These are phyloP conservation scores for Citrullus amarus DNA, from an alignment of 306 rosid genomes.

Conservation along the genomic window DNA sequence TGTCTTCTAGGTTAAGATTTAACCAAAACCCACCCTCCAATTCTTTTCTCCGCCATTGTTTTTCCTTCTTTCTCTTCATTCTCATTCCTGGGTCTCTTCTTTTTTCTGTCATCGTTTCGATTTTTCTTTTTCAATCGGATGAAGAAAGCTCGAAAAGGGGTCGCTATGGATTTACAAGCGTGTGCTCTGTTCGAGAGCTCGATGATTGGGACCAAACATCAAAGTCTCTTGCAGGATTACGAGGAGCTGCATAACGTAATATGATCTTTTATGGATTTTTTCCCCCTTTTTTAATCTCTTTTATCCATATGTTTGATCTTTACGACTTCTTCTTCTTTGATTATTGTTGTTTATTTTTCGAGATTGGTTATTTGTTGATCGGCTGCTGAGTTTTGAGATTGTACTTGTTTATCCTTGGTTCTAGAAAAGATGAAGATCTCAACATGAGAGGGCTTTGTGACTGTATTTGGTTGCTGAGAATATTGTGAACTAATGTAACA, in stretches of 20 bases:
- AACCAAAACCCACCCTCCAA: background rate
- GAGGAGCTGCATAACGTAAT: slow-evolving; percentile 58
- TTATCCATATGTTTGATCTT: background rate
- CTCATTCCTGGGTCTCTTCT: slow-evolving; percentile 2
- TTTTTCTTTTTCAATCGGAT: slow-evolving; percentile 27
- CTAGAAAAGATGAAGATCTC: background rate
- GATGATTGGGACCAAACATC: slow-evolving; percentile 45
- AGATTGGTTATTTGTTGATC: background rate
- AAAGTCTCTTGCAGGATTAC: slow-evolving; percentile 67
- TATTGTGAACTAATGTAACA: background rate
- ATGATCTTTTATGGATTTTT: background rate
- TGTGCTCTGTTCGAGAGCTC: slow-evolving; percentile 28
- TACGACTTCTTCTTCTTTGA: background rate
- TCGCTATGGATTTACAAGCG: slow-evolving; percentile 27
- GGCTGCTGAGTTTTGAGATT: background rate
- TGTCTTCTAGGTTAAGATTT: slow-evolving; percentile 72
- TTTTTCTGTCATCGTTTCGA: background rate
- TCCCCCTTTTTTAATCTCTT: background rate
- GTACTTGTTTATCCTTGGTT: background rate
- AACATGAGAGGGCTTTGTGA: background rate
- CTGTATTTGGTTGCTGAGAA: background rate
- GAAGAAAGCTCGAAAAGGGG: slow-evolving; percentile 65
- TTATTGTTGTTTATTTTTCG: background rate
- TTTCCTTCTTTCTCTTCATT: background rate
- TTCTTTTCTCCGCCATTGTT: background rate